These are phyloP conservation scores for Huntiella abstrusa DNA, from an alignment of 2,329 filamentous ascomycete species.

Conservation along the genomic window DNA sequence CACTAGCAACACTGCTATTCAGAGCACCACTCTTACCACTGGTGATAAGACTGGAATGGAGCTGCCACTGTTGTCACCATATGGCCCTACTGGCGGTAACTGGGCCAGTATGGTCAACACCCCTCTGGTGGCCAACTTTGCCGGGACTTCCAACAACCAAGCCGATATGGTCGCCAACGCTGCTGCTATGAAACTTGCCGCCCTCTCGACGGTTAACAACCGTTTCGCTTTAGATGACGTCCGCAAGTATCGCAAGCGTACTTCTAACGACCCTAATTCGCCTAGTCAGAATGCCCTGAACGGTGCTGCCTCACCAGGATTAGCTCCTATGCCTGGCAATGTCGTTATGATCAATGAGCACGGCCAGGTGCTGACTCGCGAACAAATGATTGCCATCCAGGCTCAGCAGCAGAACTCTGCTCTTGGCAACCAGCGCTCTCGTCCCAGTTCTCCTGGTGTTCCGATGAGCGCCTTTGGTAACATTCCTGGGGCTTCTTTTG, in stretches of 20 bases:
- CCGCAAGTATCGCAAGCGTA: slow-evolving; percentile 80
- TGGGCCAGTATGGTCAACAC: slow-evolving; percentile 99
- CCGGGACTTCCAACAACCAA: slow-evolving; percentile 38
- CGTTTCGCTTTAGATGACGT: slow-evolving; percentile 93
- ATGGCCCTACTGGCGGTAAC: slow-evolving; percentile 56
- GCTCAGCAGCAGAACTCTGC: slow-evolving; percentile 39
- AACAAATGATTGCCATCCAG: slow-evolving; percentile 70
- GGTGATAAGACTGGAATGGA: slow-evolving; percentile 50
- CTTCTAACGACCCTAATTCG: slow-evolving; percentile 58
- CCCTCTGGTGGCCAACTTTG: slow-evolving; percentile 78
- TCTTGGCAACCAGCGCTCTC: slow-evolving; percentile 56
- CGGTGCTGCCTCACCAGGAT: slow-evolving; percentile 23
- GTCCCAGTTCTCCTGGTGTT: slow-evolving; percentile 76
- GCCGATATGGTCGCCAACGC: slow-evolving; percentile 98
- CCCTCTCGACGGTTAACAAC: slow-evolving; percentile 94
- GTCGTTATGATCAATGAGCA: slow-evolving; percentile 91
- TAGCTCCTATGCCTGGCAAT: slow-evolving; percentile 50
- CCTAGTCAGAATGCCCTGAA: slow-evolving; percentile 26
- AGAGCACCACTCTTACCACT: slow-evolving; percentile 38
- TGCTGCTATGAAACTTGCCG: slow-evolving; percentile 95
- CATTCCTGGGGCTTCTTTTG: slow-evolving; percentile 45
- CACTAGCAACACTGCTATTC: slow-evolving; percentile 51
- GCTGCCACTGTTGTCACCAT: slow-evolving; percentile 73
- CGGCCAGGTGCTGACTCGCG: slow-evolving; percentile 67
- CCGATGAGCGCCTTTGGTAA: slow-evolving; percentile 31